Percentiles rank a stretch among this genome's conserved stretches.
Conservation (phyloP, 2,329 filamentous ascomycete genomes). For the Massarina eburnea region DNA sequence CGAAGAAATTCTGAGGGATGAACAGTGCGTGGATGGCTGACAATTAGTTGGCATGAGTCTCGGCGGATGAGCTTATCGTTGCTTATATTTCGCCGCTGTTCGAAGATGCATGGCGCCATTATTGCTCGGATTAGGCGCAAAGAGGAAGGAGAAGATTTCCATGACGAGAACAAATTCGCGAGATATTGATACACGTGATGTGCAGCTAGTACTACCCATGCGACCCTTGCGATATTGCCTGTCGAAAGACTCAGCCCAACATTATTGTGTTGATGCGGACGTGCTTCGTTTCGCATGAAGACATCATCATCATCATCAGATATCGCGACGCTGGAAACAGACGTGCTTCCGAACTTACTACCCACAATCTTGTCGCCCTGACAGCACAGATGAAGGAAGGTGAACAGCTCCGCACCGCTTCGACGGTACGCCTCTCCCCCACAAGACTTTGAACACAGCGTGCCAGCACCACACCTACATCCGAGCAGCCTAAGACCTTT, state of each 20-base stretch:
- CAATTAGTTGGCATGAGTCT: conserved; percentile 10
- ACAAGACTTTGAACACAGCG: conserved; percentile 28
- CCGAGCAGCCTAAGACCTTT: conserved; percentile 18
- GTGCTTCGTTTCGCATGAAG: too few species aligned
- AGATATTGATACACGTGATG: too few species aligned
- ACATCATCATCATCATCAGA: conserved; percentile 18
- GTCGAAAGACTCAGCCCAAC: too few species aligned
- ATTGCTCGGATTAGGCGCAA: conserved; percentile 9
- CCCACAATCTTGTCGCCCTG: neutral
- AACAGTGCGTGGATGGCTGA: neutral
- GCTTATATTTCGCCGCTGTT: conserved; percentile 8
- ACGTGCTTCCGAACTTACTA: neutral
- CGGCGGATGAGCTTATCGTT: conserved; percentile 13
- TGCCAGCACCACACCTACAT: conserved; percentile 5
- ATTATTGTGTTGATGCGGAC: too few species aligned
- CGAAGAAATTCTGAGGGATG: neutral
- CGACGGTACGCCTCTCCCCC: conserved; percentile 25
- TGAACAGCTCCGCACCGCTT: too few species aligned
- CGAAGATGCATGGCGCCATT: neutral
- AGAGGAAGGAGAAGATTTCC: conserved; percentile 15
- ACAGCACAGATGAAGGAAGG: conserved; percentile 1
- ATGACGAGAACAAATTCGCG: too few species aligned
- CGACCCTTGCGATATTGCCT: too few species aligned
- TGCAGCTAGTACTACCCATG: too few species aligned
- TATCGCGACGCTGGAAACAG: too few species aligned